Base-by-base conservation (phyloP, 805 yeast genomes). In the Yarrowia sp. region DNA sequence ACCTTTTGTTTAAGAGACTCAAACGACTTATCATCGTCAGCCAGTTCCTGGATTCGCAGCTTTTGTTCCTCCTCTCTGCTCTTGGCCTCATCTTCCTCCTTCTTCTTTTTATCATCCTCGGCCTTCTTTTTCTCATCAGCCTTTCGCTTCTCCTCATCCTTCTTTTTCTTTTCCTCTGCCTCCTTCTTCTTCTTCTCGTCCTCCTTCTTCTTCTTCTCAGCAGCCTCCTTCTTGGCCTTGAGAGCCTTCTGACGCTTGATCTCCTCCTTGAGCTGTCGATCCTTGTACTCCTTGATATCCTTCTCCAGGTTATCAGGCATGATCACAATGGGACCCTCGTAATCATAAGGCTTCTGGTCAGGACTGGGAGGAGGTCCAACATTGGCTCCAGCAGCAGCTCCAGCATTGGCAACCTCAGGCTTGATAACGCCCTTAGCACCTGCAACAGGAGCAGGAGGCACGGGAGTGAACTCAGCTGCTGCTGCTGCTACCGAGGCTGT, bases 161-260 rank as follows among this genome's bases (percentile, higher is more conserved):
- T 15, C 7, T 58, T 42, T 51, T 58, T 58, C 42, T 43, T 33
- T 22, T 58, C 35, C 1, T 8, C 64, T 15, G 35, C 51, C 10
- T 58, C 51, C 64, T 58, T 58, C 64, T 58, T 43, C 22, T 58
- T 43, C 64, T 43, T 33, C 5, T 58, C 64, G 1, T 43, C 50
- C 42, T 57, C 42, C 50, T 33, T 4, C 42, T 57, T 41, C 41
- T 44, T 42, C 36, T 58, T 43, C 5, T 43, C 51, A 1, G 33
- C 64, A 1, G 17, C 51, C 51, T 58, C 64, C 51, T 35, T 22
- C 51, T 58, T 32, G 15, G 28, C 28, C 28, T 22, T 22, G 28
- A 22, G 28, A 22, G 28, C 28, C 32, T 18, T 35, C 57, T 45
- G 18, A 1, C 51, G 51, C 51, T 31, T 31, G 36, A 13, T 3